phyloP scores from a whole-genome alignment of 768 basidiomycete genomes.

The Sarcodon sp. region DNA sequence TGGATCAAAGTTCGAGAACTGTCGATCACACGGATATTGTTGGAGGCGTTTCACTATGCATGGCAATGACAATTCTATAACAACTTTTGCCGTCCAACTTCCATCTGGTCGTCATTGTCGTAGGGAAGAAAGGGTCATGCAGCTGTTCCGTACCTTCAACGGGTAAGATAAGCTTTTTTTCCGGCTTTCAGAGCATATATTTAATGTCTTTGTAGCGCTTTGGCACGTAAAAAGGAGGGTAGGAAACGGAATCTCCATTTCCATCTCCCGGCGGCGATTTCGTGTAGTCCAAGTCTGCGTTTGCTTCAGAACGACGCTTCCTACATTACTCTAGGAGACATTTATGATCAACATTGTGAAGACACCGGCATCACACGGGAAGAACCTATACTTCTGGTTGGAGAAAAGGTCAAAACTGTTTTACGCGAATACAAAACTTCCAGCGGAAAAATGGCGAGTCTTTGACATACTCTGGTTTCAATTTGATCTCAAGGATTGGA shows the following conservation, averaged over 20 bases:
- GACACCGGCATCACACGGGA: conserved; percentile 67
- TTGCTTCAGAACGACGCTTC: conserved; percentile 88
- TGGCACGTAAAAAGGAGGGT: conserved; percentile 82
- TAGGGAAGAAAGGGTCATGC: conserved; percentile 85
- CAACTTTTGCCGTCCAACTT: conserved; percentile 84
- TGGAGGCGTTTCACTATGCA: conserved; percentile 87
- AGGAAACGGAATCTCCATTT: conserved; percentile 86
- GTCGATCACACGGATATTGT: conserved; percentile 72
- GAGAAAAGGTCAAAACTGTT: conserved; percentile 71
- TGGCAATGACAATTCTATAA: conserved; percentile 81
- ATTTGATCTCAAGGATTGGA: not conserved
- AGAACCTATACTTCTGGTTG: conserved; percentile 76
- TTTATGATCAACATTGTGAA: conserved; percentile 85
- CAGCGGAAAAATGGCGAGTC: conserved; percentile 24
- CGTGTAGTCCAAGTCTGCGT: conserved; percentile 72
- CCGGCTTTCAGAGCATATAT: conserved; percentile 1
- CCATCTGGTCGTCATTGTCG: conserved; percentile 78
- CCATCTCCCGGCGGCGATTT: conserved; percentile 81
- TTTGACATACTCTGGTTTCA: not conserved
- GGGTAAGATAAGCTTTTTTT: conserved; percentile 34
- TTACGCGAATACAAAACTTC: conserved; percentile 44
- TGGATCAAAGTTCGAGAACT: conserved; percentile 81
- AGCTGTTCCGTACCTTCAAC: conserved; percentile 91
- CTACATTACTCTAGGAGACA: conserved; percentile 82
- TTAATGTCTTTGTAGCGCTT: conserved; percentile 36